Conservation (phyloP, 495 filamentous ascomycete species). For the Aspergillus incahuasiensis region DNA sequence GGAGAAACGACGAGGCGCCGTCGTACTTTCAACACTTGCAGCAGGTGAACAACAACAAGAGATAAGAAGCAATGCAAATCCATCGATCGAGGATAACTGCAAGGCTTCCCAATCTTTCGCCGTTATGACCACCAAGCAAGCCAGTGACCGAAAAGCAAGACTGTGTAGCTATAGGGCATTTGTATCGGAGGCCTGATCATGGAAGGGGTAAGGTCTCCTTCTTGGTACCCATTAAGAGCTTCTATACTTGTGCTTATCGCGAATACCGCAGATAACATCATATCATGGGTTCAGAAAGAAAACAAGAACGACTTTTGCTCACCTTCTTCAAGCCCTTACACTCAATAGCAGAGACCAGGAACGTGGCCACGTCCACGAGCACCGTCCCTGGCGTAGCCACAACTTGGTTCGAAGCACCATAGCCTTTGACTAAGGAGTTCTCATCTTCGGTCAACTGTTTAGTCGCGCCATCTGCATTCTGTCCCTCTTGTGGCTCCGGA, state of each 20-base stretch:
- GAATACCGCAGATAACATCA: constrained; percentile 13
- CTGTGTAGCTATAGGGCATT: constrained; percentile 65
- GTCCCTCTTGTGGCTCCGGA: constrained; percentile 50
- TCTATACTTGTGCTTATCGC: not conserved
- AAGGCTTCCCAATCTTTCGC: constrained; percentile 13
- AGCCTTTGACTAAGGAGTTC: constrained; percentile 58
- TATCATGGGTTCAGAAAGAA: too few species aligned
- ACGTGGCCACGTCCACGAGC: constrained; percentile 74
- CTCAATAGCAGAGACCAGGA: constrained; percentile 63
- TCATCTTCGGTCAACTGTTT: constrained; percentile 28
- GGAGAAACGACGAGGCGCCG: constrained; percentile 28
- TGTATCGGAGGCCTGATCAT: constrained; percentile 79
- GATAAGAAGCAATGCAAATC: constrained; percentile 47
- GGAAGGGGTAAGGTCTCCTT: constrained; percentile 67
- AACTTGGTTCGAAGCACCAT: constrained; percentile 68
- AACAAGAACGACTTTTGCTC: constrained; percentile 27
- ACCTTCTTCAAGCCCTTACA: constrained; percentile 59
- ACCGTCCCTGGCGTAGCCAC: constrained; percentile 58
- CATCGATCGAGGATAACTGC: constrained; percentile 43
- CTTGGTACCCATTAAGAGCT: constrained; percentile 62
- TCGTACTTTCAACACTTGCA: constrained; percentile 13
- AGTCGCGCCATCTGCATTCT: constrained; percentile 24
- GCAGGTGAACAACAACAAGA: constrained; percentile 13
- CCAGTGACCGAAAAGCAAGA: constrained; percentile 20
- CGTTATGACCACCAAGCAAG: constrained; percentile 4